Conservation (phyloP, 2,329 filamentous ascomycete genomes). For the Paracoccidioides brasiliensis region DNA sequence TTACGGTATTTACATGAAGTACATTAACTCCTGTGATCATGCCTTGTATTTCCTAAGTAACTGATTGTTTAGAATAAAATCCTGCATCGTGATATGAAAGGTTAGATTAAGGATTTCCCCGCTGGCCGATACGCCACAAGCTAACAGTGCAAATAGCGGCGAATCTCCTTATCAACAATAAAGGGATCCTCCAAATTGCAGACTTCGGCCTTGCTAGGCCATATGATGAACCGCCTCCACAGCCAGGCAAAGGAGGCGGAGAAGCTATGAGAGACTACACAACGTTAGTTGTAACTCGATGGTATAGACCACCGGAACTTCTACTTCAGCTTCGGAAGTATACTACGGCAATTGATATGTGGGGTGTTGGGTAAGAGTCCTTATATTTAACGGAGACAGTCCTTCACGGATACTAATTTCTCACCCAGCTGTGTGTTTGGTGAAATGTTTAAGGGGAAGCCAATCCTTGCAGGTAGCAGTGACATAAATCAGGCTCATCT, state of each 20-base stretch:
- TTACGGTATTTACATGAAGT: constrained; percentile 77
- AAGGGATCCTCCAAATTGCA: constrained; percentile 85
- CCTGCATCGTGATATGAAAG: constrained; percentile 93
- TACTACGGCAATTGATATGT: constrained; percentile 96
- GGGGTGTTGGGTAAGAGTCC: constrained; percentile 74
- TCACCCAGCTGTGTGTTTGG: constrained; percentile 75
- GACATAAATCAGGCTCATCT: constrained; percentile 82
- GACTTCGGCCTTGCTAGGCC: constrained; percentile 92
- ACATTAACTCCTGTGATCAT: constrained; percentile 11
- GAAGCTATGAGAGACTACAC: constrained; percentile 86
- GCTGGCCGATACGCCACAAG: neutral
- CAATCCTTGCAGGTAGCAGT: constrained; percentile 80
- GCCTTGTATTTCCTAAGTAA: constrained; percentile 17
- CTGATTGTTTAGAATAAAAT: constrained; percentile 48
- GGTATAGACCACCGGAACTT: constrained; percentile 92
- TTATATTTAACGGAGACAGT: neutral
- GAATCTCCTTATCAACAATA: constrained; percentile 91
- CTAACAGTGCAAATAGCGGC: constrained; percentile 43
- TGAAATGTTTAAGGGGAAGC: constrained; percentile 90
- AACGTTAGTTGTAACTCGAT: constrained; percentile 87
- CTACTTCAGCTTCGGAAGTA: constrained; percentile 78
- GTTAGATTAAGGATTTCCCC: constrained; percentile 14
- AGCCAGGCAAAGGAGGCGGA: constrained; percentile 64
- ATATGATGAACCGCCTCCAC: constrained; percentile 74
- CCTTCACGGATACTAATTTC: constrained; percentile 15